These are phyloP conservation scores for Calonectria multiphialidica DNA, from an alignment of 2,329 filamentous ascomycete genomes.

Conservation along the genomic window DNA sequence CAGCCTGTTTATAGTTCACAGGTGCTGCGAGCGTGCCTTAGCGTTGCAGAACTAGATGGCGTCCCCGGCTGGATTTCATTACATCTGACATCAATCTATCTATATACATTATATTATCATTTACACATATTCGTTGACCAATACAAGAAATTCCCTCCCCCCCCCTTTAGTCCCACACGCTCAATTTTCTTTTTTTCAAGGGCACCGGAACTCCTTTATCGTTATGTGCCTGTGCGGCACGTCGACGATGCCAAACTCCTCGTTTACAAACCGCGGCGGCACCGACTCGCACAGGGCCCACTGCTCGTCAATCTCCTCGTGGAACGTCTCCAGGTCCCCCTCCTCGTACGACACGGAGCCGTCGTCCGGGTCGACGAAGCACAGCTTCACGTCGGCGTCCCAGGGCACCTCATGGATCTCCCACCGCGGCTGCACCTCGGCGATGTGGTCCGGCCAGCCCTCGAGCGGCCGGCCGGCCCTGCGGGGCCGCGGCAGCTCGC, in stretches of 20 bases:
- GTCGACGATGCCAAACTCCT: conserved; percentile 12
- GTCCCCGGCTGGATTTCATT: not conserved
- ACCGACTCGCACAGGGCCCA: conserved; percentile 19
- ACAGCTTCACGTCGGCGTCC: conserved; percentile 20
- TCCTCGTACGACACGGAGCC: conserved; percentile 5
- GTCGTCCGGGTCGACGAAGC: conserved; percentile 2
- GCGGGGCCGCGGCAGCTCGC: conserved; percentile 26
- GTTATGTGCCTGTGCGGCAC: conserved; percentile 14
- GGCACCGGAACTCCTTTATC: conserved; percentile 6
- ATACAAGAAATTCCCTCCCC: too few species aligned
- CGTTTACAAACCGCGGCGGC: conserved; percentile 20
- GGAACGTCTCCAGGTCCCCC: conserved; percentile 22
- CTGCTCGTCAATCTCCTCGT: conserved; percentile 28
- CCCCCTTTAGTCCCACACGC: too few species aligned
- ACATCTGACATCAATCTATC: too few species aligned
- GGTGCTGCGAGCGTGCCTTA: not conserved
- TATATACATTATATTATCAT: not conserved
- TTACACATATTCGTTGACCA: not conserved
- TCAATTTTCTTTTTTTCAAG: too few species aligned
- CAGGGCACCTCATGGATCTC: not conserved
- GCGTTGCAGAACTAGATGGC: not conserved
- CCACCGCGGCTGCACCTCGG: conserved; percentile 26
- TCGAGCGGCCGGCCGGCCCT: not conserved
- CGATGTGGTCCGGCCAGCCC: not conserved
- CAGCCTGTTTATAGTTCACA: not conserved